These are phyloP conservation scores for Paxillus rubicundulus DNA, from an alignment of 768 basidiomycete genomes.

Conservation along the genomic window DNA sequence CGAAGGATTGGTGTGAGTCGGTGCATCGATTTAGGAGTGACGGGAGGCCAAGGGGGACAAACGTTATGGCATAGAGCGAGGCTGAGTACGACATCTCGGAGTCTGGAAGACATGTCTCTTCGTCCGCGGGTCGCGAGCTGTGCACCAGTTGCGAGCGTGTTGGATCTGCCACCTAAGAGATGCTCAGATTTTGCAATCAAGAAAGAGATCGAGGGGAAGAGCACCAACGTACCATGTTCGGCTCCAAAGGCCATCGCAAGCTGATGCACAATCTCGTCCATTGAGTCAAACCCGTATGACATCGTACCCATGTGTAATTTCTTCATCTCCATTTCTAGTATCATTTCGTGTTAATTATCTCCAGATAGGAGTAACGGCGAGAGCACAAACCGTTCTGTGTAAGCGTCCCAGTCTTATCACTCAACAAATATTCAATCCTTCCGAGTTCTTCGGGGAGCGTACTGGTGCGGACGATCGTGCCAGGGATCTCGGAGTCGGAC, in stretches of 20 bases:
- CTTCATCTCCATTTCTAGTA: slow-evolving; percentile 97
- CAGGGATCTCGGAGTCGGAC: slow-evolving; percentile 88
- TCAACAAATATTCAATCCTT: slow-evolving; percentile 90
- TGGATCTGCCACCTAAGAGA: slow-evolving; percentile 42
- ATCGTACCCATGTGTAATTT: slow-evolving; percentile 99
- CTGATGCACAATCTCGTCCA: slow-evolving; percentile 97
- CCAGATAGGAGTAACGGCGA: not conserved
- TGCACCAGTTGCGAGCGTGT: slow-evolving; percentile 69
- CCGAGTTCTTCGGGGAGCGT: slow-evolving; percentile 97
- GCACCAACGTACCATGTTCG: slow-evolving; percentile 46
- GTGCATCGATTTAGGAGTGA: not conserved
- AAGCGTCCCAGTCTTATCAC: slow-evolving; percentile 97
- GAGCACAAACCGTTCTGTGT: slow-evolving; percentile 84
- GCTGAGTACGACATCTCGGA: slow-evolving; percentile 89
- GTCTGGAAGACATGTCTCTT: slow-evolving; percentile 91
- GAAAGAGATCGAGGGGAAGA: not conserved
- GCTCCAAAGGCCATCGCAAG: slow-evolving; percentile 80
- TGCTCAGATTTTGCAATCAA: not conserved
- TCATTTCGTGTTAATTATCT: not conserved
- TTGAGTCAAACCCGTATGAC: slow-evolving; percentile 95
- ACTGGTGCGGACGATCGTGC: slow-evolving; percentile 95
- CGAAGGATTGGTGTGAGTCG: not conserved
- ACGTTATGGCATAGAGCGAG: slow-evolving; percentile 97
- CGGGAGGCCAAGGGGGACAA: slow-evolving; percentile 22
- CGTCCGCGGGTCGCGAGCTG: slow-evolving; percentile 85